Base-by-base conservation (phyloP, 1,139 yeast species). In the Yamadazyma spencermartinsiae region DNA sequence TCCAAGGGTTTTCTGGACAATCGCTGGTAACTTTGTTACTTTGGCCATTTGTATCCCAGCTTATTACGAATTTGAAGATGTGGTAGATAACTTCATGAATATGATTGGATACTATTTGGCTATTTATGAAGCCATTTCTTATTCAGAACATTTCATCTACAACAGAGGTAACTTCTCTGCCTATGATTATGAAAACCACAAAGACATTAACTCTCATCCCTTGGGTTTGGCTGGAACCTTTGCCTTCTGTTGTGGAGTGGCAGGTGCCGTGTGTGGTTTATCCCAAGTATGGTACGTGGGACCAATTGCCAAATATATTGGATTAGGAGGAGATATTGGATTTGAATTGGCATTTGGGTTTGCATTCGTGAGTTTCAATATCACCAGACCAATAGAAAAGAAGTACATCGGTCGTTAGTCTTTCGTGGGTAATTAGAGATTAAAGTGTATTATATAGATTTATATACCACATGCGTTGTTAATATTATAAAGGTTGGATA, bases 21-120 rank as follows among this genome's bases (percentile, higher is more conserved):
- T 85, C 39, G 59, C 72, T 37, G 95, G 94, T 56, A 83, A 86
- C 64, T 80, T 77, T 50, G 77, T 80, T 37, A 80, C 90, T 35
- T 74, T 88, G 59, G 96, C 90, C 42, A 82, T 89, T 56, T 81
- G 94, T 56, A 88, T 88, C 52, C 95, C 96, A 26, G 96, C 87
- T 34, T 86, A 82, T 68, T 82, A 83, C 67, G 61, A 74, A 48
- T 89, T 89, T 61, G 80, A 74, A 43, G 54, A 62, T 8, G 89
- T 86, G 53, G 85, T 89, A 84, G 75, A 77, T 44, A 81, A 85
- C 65, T 88, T 89, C 66, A 87, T 89, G 96, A 82, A 86, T 68
- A 68, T 88, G 60, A 86, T 89, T 60, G 92, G 87, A 46, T 89
- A 89, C 74, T 89, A 92, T 79, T 74, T 89, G 60, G 88, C 96